Percentiles rank a stretch among this genome's conserved stretches.
These are phyloP conservation scores for Hygrocybe coccinea DNA, from an alignment of 768 basidiomycete species.

Conservation along the genomic window DNA sequence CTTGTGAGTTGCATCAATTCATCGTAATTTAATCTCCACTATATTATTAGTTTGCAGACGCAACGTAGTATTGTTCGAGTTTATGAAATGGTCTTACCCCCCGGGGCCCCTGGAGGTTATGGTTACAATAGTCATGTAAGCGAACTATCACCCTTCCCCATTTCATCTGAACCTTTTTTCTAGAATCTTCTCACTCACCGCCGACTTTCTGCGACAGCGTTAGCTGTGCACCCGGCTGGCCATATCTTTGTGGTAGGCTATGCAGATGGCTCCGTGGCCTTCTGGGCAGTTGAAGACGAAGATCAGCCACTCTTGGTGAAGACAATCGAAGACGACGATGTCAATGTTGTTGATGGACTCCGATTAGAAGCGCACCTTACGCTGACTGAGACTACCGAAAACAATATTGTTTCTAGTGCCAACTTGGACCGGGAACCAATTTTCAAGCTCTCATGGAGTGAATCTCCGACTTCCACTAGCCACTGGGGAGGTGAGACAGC, in stretches of 20 bases:
- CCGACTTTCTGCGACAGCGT: conserved; percentile 59
- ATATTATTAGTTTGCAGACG: conserved; percentile 25
- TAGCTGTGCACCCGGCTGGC: conserved; percentile 69
- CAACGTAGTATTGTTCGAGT: conserved; percentile 50
- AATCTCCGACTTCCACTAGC: conserved; percentile 62
- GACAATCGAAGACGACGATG: conserved; percentile 54
- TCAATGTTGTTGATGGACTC: conserved; percentile 49
- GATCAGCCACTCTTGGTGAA: conserved; percentile 70
- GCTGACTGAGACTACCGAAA: conserved; percentile 1
- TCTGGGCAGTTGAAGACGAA: conserved; percentile 79
- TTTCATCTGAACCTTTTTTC: neutral
- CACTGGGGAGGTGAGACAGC: conserved; percentile 67
- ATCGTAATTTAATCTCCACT: neutral
- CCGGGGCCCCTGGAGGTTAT: conserved; percentile 77
- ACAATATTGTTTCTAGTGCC: conserved; percentile 13
- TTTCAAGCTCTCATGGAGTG: conserved; percentile 83
- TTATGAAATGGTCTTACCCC: conserved; percentile 67
- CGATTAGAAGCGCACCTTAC: conserved; percentile 41
- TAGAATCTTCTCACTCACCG: conserved; percentile 71
- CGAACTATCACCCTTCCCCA: neutral
- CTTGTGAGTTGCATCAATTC: conserved; percentile 37
- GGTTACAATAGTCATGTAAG: conserved; percentile 56
- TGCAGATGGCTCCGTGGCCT: conserved; percentile 75
- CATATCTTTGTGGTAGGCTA: conserved; percentile 79
- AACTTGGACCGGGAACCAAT: conserved; percentile 59